Evolutionary conservation across 257 asterid genomes (phyloP), one percentile per base, ranked within the genome.

Genomic region (Anisodus acutangulus): DNA sequence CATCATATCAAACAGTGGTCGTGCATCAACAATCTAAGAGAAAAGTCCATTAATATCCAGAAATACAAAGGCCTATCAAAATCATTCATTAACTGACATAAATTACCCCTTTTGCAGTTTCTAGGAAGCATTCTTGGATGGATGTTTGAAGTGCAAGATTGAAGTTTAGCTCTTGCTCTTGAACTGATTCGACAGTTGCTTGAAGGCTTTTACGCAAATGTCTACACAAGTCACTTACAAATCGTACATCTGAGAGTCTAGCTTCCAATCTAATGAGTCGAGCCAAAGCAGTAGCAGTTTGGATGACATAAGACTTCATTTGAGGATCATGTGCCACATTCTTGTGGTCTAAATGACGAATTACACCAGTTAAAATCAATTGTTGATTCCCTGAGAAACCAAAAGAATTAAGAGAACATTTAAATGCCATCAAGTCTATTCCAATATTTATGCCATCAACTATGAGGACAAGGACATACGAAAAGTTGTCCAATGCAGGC

Each of bases 301-400:
- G 92, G 82, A 93, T 88, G 79, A 93, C 93, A 84, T 86, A 89
- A 76, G 98, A 92, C 87, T 93, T 97, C 80, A 89, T 86, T 83
- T 91, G 91, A 22, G 97, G 91, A 87, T 97, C 98, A 80, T 91
- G 94, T 17, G 90, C 89, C 66, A 95, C 91, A 85, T 93, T 97
- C 87, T 97, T 94, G 95, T 93, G 96, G 90, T 97, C 99, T 83
- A 97, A 86, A 91, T 97, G 99, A 80, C 97, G 95, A 88, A 97
- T 92, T 79, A 95, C 93, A 55, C 95, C 92, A 45, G 97, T 92
- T 87, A 97, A 88, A 76, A 97, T 90, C 43, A 93, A 84, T 82
- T 92, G 95, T 78, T 91, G 95, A 83, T 89, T 79, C 84, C 97
- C 99, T 96, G 88, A 82, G 87, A 87, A 84, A 79, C 19, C 85